Base-by-base conservation (phyloP, 2,329 filamentous ascomycete species). In the Zasmidium angulare region DNA sequence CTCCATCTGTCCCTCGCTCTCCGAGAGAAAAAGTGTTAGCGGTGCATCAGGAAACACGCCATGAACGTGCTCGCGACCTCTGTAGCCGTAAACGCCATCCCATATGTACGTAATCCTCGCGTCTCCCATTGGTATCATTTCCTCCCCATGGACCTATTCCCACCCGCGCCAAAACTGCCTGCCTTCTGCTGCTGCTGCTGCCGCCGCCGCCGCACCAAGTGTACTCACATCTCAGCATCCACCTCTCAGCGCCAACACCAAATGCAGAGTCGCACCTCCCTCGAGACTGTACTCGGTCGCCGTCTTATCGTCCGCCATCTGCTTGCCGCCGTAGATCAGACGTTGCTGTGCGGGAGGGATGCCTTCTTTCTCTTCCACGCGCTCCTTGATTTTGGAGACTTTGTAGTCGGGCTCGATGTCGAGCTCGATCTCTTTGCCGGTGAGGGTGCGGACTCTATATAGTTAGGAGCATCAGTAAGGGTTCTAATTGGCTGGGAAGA, bases 311-410 rank as follows among this genome's bases (percentile, higher is more conserved):
- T 99, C 95, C 73, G 87, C 86, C 95, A 99, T 97, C 77, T 99
- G 95, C 82, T 99, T 99, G 72, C 95, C 95, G 55, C 93, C 92
- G 74, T 89, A 97, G 72, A 99, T 99, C 66, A 99, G 81, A 60
- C 95, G 88, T 79, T 99, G 95, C 79, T 99, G 95, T 19, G 95
- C 92, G 0, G 95, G 95, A 47, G 95, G 93, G 70, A 99, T 99
- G 58, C 95, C 95, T 75, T 98, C 95, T 80, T 98, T 98, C 82
- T 99, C 95, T 78, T 99, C 95, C 57, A 99, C 95, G 72, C 93
- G 93, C 79, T 98, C 95, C 84, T 99, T 99, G 83, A 99, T 98
- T 76, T 93, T 88, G 46, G 89, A 88, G 69, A 98, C 93, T 85
- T 93, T 96, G 84, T 96, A 96, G 72, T 91, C 88, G 55, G 86